Percentiles rank a stretch among this genome's conserved stretches.
Conservation (phyloP, 2,329 filamentous ascomycete genomes). For the Aspergillus sp. region DNA sequence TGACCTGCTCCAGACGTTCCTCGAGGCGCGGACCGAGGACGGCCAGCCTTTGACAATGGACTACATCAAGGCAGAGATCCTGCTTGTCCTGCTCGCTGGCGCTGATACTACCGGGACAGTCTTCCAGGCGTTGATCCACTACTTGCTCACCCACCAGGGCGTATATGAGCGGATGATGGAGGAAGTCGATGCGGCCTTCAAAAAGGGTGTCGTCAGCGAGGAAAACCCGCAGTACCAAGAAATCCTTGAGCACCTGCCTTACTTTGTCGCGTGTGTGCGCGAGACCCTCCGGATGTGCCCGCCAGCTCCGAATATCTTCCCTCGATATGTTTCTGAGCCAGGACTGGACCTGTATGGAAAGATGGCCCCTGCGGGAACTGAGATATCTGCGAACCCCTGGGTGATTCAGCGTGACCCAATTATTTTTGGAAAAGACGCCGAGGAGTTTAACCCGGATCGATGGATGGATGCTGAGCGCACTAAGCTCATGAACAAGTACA, state of each 20-base stretch:
- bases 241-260: slow-evolving; percentile 45
- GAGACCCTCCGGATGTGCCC: slow-evolving; percentile 54
- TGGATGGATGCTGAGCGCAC: slow-evolving; percentile 41
- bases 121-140: slow-evolving; percentile 50
- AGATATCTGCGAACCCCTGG: slow-evolving; percentile 51
- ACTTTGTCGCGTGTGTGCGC: slow-evolving; percentile 52
- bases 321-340: slow-evolving; percentile 42
- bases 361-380: slow-evolving; percentile 42
- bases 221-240: slow-evolving; percentile 45
- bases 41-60: slow-evolving; percentile 50
- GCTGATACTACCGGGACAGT: slow-evolving; percentile 55
- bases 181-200: slow-evolving; percentile 45
- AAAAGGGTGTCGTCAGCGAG: slow-evolving; percentile 28
- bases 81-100: slow-evolving; percentile 53
- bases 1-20: slow-evolving; percentile 55
- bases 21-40: slow-evolving; percentile 46
- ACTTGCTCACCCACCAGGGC: slow-evolving; percentile 39
- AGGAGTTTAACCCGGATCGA: slow-evolving; percentile 42
- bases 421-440: slow-evolving; percentile 43
- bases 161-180: slow-evolving; percentile 50
- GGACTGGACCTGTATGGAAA: slow-evolving; percentile 41
- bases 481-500: slow-evolving; percentile 48
- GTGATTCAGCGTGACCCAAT: slow-evolving; percentile 46
- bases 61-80: slow-evolving; percentile 55
- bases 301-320: slow-evolving; percentile 53